Percentiles rank a stretch among this genome's conserved stretches.
Conservation (phyloP, 2,329 filamentous ascomycete species). For the Grosmannia clavigera region DNA sequence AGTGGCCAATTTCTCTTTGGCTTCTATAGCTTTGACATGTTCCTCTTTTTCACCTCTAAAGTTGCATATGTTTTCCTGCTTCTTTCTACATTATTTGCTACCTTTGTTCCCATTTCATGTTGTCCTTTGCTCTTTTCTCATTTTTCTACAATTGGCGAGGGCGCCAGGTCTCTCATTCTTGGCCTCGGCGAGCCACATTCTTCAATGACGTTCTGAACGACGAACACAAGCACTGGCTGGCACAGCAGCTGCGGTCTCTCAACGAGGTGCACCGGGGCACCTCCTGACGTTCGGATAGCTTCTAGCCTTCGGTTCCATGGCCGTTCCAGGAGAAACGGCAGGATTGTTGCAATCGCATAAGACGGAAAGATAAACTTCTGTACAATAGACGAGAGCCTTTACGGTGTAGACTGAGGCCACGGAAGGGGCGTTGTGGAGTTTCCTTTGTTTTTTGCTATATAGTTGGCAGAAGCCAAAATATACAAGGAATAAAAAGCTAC, state of each 20-base stretch:
- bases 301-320: background rate
- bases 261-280: background rate
- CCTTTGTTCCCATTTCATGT: background rate
- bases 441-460: background rate
- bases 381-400: conserved; percentile 11
- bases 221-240: background rate
- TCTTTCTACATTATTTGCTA: background rate
- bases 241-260: background rate
- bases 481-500: background rate
- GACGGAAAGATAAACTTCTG: conserved; percentile 9
- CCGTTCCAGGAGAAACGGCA: background rate
- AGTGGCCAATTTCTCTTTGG: background rate
- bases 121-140: background rate
- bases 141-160: background rate
- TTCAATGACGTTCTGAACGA: background rate
- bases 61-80: background rate
- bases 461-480: background rate
- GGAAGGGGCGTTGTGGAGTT: conserved; percentile 9
- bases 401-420: conserved; percentile 11
- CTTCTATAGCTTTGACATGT: background rate
- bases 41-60: background rate
- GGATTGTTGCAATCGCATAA: background rate
- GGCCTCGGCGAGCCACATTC: background rate
- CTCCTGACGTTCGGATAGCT: too few relatives aligned
- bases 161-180: conserved; percentile 1